Percentiles rank a stretch among this genome's conserved stretches.
Evolutionary conservation across 352 stramenopile species (phyloP).

Genomic region (Elongisporangium undulatum): DNA sequence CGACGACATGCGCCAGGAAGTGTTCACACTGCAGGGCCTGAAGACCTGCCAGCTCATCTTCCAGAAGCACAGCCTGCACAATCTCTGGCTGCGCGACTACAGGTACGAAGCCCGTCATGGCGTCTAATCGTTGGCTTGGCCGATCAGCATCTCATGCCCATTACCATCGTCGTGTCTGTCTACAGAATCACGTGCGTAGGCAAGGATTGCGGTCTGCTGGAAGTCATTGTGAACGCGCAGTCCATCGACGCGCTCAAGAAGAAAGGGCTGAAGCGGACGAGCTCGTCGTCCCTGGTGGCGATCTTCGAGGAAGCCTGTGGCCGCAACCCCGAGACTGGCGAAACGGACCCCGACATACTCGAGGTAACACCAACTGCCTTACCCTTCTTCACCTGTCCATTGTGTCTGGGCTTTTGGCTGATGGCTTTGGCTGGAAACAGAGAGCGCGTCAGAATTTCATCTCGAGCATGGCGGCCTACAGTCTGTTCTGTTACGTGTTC

Average conservation of each 20-base stretch:
- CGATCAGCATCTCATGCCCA: neutral
- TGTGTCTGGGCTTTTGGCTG: neutral
- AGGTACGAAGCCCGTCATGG: slow-evolving; percentile 12
- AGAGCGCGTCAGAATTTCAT: slow-evolving; percentile 93
- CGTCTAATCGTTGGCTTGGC: neutral
- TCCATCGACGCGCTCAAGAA: slow-evolving; percentile 96
- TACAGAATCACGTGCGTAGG: slow-evolving; percentile 93
- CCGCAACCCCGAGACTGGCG: slow-evolving; percentile 29
- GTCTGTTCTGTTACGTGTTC: slow-evolving; percentile 95
- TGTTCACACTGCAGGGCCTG: slow-evolving; percentile 95
- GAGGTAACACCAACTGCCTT: slow-evolving; percentile 13
- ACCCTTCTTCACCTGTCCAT: neutral
- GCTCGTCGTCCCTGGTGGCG: slow-evolving; percentile 23
- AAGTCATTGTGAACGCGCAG: slow-evolving; percentile 94
- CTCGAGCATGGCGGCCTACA: slow-evolving; percentile 94
- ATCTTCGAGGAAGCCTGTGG: slow-evolving; percentile 53
- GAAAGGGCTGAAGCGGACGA: slow-evolving; percentile 43
- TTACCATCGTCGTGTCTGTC: neutral
- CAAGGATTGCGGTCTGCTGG: slow-evolving; percentile 91
- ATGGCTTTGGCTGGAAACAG: slow-evolving; percentile 50
- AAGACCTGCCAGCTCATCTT: slow-evolving; percentile 93
- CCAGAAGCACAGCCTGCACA: slow-evolving; percentile 66
- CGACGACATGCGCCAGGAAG: slow-evolving; percentile 96
- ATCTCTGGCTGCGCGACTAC: slow-evolving; percentile 94
- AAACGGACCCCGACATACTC: slow-evolving; percentile 34